A percentile compares a stretch with the other conserved stretches of the same genome.
phyloP scores from a whole-genome alignment of 768 basidiomycete species.

The Russula foetens region DNA sequence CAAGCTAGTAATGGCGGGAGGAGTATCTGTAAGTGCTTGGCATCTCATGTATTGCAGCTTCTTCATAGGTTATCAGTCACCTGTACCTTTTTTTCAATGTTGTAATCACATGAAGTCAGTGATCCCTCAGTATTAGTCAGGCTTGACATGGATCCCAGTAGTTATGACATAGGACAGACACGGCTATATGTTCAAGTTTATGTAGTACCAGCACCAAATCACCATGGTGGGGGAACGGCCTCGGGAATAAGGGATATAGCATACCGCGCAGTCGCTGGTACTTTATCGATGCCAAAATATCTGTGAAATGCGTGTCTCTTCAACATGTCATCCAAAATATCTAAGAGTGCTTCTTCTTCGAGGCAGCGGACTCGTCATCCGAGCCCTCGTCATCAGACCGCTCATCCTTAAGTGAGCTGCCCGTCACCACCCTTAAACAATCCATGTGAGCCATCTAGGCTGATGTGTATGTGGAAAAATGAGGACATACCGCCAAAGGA shows the following conservation, averaged over 20 bases:
- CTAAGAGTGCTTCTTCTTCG: conserved; percentile 6
- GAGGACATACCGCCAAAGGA: conserved; percentile 55
- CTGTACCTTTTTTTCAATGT: not conserved
- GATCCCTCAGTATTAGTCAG: not conserved
- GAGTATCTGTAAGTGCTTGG: not conserved
- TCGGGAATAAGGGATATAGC: not conserved
- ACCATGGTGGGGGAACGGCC: not conserved
- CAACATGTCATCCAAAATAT: conserved; percentile 33
- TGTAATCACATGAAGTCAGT: not conserved
- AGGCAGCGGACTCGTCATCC: not conserved
- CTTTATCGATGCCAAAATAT: not conserved
- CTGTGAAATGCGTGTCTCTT: conserved; percentile 27
- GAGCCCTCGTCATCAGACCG: conserved; percentile 71
- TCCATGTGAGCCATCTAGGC: not conserved
- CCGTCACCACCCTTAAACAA: conserved; percentile 52
- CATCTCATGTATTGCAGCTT: not conserved
- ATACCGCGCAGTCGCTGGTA: not conserved
- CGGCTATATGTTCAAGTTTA: not conserved
- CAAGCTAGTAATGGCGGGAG: not conserved
- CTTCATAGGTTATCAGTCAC: no score
- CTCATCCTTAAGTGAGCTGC: conserved; percentile 48
- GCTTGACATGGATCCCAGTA: not conserved
- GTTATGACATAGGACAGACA: not conserved
- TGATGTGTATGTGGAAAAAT: not conserved
- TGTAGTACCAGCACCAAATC: not conserved